Evolutionary conservation across 495 filamentous ascomycete species (phyloP), one percentile per base, ranked within the genome.

Genomic region (Corynascus novoguineensis): DNA sequence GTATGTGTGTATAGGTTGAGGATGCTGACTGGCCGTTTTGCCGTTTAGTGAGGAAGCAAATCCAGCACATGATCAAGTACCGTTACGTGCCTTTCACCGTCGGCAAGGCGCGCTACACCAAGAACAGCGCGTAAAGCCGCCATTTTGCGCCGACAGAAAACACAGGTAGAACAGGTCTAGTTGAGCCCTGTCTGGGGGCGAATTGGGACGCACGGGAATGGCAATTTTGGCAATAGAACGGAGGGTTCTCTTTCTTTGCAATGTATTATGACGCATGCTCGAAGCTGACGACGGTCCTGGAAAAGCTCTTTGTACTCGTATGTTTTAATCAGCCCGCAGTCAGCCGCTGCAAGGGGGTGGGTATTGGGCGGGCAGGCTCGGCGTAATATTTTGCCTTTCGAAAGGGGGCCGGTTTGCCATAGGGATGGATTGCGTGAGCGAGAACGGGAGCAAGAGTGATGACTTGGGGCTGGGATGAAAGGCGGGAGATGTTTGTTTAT

Each of bases 11-110:
- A n/a, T n/a, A n/a, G 4, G 12, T 15, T 10, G 50, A 38, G 3
- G 21, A 57, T 53, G 29, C 71, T 74, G 55, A 77, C 67, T 28
- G 17, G 42, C 11, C 0, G 29, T 8, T 49, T 7, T 34, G 61
- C 3, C 32, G n/a, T n/a, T n/a, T n/a, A 95, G 90, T 98, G 93
- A 82, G 93, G 67, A 86, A 91, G 74, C 93, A 98, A 75, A 98
- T 98, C 58, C 93, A 98, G 79, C 92, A 96, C 74, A 98, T 98
- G 93, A 96, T 98, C 83, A 98, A 97, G 77, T 98, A 98, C 77
- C 89, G 93, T 73, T 98, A 97, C 69, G 90, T 97, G 28, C 92
- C 92, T 38, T 97, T 97, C 79, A 85, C 89, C 17, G 85, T 96
- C 61, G 92, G 92, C 69, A 97, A 97, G 83, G 81, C 88, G 27